Base-by-base conservation (phyloP, 2,329 filamentous ascomycete genomes). In the Pezicula neosporulosa region DNA sequence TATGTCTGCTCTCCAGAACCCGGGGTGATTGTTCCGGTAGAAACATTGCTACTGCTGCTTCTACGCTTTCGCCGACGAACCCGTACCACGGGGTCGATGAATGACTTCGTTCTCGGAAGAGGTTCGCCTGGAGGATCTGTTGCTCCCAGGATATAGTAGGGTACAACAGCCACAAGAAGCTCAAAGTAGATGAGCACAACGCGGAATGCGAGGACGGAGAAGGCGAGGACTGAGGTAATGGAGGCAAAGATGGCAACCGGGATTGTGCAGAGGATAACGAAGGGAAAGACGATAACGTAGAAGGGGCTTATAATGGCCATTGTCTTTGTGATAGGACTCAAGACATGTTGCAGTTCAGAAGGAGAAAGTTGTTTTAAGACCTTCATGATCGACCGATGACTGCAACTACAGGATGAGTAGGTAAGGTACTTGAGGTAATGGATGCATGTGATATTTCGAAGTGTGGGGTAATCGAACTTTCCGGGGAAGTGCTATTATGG, bases 171-270 rank as follows among this genome's bases (percentile, higher is more conserved):
- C 18, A 82, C 66, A 41, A 74, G 77, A 47, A 88, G 72, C 61
- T 87, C 83, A 54, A 86, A 68, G 62, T 87, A 87, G 50, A 87
- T 77, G 47, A 86, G 63, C 43, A 78, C 70, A 21, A 85, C 77
- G 21, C 84, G 77, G 55, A 85, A 68, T 61, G 81, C 75, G 45
- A 89, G 76, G 35, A 86, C 73, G 36, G 78, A 72, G 56, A 85
- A 80, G 37, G 85, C 82, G 44, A 87, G 59, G 4, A 75, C 76
- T 49, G 84, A 83, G 30, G 85, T 88, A 56, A 87, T 69, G 56
- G 76, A 78, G 48, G 85, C 85, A 49, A 83, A 78, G 46, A 87
- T 63, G 58, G 81, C 76, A 48, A 88, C 74, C 8, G 85, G 85
- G 12, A 87, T 69, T 19, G 83, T 83, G 61, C 85, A 72, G 56